phyloP scores from a whole-genome alignment of 768 basidiomycete species.

The Mycena vitilis region DNA sequence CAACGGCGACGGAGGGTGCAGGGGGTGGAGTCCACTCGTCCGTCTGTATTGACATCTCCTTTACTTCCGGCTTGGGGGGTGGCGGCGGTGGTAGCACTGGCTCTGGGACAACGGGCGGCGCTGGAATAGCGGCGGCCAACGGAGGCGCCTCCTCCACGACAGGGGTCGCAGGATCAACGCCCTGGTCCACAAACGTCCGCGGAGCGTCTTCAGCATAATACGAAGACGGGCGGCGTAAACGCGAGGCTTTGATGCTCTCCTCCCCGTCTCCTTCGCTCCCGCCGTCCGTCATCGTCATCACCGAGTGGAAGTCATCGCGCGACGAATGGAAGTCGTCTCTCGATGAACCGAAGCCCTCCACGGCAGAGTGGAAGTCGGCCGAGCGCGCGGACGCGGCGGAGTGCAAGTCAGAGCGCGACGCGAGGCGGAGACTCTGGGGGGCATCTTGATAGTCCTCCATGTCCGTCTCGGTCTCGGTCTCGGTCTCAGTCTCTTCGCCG shows the following conservation, averaged over 20 bases:
- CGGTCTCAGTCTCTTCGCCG: conserved; percentile 70
- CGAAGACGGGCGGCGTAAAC: conserved; percentile 48
- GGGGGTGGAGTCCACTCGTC: conserved; percentile 73
- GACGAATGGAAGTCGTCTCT: conserved; percentile 83
- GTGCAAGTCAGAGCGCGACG: conserved; percentile 24
- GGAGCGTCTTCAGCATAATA: conserved; percentile 46
- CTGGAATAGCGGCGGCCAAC: conserved; percentile 15
- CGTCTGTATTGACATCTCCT: conserved; percentile 85
- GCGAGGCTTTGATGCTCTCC: conserved; percentile 83
- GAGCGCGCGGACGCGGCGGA: conserved; percentile 22
- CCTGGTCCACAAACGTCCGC: conserved; percentile 32
- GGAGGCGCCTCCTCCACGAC: conserved; percentile 22
- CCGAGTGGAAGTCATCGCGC: conserved; percentile 80
- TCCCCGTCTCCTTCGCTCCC: conserved; percentile 72
- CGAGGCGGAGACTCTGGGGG: conserved; percentile 61
- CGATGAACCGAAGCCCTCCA: conserved; percentile 53
- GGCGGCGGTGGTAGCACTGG: conserved; percentile 39
- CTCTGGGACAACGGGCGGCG: conserved; percentile 46
- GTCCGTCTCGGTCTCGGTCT: conserved; percentile 66
- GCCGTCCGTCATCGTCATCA: conserved; percentile 77
- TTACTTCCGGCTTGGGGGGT: conserved; percentile 71
- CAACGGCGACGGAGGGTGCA: conserved; percentile 45
- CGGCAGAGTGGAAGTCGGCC: conserved; percentile 22
- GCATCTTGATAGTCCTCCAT: conserved; percentile 85
- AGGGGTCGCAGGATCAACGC: conserved; percentile 31